Percentiles rank a stretch among this genome's conserved stretches.
These are phyloP conservation scores for Alnus glutinosa DNA, from an alignment of 306 rosid genomes.

Conservation along the genomic window DNA sequence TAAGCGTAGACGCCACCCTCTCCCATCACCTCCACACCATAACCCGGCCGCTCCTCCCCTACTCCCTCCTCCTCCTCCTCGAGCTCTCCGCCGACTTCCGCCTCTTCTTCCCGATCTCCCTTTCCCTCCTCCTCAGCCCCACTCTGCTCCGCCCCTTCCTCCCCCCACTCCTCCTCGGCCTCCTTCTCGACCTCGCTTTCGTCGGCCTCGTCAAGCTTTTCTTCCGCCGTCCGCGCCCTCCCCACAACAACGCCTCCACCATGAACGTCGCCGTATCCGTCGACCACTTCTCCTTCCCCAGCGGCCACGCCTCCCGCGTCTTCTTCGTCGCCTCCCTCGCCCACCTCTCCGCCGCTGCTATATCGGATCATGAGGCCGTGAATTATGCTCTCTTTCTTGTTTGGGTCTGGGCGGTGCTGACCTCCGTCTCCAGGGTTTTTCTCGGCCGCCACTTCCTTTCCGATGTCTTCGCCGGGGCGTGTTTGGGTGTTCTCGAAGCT, in stretches of 20 bases:
- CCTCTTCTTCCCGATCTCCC: conserved; percentile 55
- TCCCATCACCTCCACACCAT: conserved; percentile 47
- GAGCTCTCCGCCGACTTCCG: conserved; percentile 75
- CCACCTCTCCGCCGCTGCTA: conserved; percentile 33
- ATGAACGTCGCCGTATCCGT: conserved; percentile 59
- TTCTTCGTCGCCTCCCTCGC: conserved; percentile 63
- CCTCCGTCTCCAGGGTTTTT: conserved; percentile 42
- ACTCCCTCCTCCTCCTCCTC: conserved; percentile 42
- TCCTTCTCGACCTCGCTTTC: conserved; percentile 62
- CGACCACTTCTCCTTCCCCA: conserved; percentile 75
- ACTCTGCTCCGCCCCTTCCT: conserved; percentile 42
- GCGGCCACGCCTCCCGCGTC: conserved; percentile 77
- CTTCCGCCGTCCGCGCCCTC: conserved; percentile 66
- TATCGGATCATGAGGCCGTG: conserved; percentile 27
- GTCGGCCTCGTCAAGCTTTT: conserved; percentile 51
- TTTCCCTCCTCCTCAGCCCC: conserved; percentile 46
- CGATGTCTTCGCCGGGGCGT: conserved; percentile 42
- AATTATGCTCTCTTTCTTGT: conserved; percentile 22
- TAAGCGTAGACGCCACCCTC: conserved; percentile 36
- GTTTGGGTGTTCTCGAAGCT: conserved; percentile 43
- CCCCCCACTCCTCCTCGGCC: conserved; percentile 59
- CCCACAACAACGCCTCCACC: conserved; percentile 42
- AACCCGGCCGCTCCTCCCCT: conserved; percentile 43
- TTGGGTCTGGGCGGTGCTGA: conserved; percentile 39
- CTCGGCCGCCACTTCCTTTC: conserved; percentile 49